Percentiles rank a stretch among this genome's conserved stretches.
These are phyloP conservation scores for Cupressus sempervirens DNA, from an alignment of 75 land plant species.

Conservation along the genomic window DNA sequence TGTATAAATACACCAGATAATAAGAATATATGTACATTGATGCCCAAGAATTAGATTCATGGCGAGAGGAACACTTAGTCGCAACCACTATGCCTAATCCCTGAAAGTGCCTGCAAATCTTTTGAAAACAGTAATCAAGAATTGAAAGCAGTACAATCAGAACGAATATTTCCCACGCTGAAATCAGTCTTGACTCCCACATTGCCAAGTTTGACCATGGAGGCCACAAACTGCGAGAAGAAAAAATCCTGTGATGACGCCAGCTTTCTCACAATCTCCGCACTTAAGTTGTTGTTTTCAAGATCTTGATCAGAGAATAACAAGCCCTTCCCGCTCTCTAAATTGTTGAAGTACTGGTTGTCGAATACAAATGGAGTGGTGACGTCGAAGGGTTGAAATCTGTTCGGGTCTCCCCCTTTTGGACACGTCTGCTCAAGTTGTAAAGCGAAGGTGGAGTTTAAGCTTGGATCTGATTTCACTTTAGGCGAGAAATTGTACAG, in stretches of 20 bases:
- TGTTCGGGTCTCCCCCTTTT: slow-evolving; percentile 10
- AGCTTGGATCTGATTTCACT: slow-evolving; percentile 16
- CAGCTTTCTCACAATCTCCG: slow-evolving; percentile 15
- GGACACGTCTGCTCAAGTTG: slow-evolving; percentile 5
- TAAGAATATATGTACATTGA: not conserved
- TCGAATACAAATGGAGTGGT: slow-evolving; percentile 40
- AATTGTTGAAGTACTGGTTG: slow-evolving; percentile 43
- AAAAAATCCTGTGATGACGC: slow-evolving; percentile 17
- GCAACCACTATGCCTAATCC: no score
- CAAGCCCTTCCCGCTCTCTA: slow-evolving; percentile 33
- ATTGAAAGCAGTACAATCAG: slow-evolving; percentile 20
- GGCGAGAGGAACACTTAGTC: not conserved
- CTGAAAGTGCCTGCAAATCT: not conserved
- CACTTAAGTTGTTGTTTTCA: slow-evolving; percentile 15
- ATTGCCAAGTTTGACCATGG: slow-evolving; percentile 28
- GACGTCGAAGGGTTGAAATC: slow-evolving; percentile 23
- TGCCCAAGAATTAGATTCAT: no score
- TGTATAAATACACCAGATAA: no score
- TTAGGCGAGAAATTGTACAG: slow-evolving; percentile 27
- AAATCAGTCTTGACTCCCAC: slow-evolving; percentile 18
- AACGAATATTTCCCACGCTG: slow-evolving; percentile 20
- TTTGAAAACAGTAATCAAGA: not conserved
- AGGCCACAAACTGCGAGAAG: slow-evolving; percentile 8
- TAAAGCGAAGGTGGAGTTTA: slow-evolving; percentile 21
- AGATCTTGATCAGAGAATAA: slow-evolving; percentile 61